These are phyloP conservation scores for Mrakia frigida DNA, from an alignment of 768 basidiomycete genomes.

Conservation along the genomic window DNA sequence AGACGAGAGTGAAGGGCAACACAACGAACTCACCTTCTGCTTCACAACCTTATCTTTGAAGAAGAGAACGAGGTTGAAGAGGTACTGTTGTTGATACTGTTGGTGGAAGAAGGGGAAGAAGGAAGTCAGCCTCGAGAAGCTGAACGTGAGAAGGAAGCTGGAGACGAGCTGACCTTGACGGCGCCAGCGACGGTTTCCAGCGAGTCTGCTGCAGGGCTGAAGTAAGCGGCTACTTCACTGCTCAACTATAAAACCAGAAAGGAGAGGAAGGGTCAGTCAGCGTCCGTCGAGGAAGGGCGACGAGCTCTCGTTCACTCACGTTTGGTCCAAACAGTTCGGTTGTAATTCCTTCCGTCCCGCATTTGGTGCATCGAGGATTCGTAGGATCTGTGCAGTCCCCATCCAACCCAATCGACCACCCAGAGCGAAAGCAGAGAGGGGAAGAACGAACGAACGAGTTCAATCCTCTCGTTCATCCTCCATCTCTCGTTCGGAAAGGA, in stretches of 20 bases:
- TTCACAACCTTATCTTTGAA: slow-evolving; percentile 10
- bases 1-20: background rate
- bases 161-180: background rate
- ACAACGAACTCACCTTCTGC: background rate
- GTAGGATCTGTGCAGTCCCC: background rate
- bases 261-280: no score
- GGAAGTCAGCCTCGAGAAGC: background rate
- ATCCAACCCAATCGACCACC: background rate
- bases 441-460: slow-evolving; percentile 1
- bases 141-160: background rate
- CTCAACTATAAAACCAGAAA: background rate
- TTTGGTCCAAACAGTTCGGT: background rate
- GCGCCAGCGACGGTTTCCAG: background rate
- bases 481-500: background rate
- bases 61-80: slow-evolving; percentile 1
- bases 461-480: background rate
- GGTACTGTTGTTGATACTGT: slow-evolving; percentile 3
- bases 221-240: background rate
- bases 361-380: background rate
- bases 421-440: background rate
- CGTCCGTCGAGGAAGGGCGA: background rate
- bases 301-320: background rate
- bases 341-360: background rate
- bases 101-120: background rate
- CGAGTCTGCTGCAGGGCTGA: background rate